Percentiles rank a stretch among this genome's conserved stretches.
These are phyloP conservation scores for Physaria fendleri DNA, from an alignment of 345 rosid species.

Conservation along the genomic window DNA sequence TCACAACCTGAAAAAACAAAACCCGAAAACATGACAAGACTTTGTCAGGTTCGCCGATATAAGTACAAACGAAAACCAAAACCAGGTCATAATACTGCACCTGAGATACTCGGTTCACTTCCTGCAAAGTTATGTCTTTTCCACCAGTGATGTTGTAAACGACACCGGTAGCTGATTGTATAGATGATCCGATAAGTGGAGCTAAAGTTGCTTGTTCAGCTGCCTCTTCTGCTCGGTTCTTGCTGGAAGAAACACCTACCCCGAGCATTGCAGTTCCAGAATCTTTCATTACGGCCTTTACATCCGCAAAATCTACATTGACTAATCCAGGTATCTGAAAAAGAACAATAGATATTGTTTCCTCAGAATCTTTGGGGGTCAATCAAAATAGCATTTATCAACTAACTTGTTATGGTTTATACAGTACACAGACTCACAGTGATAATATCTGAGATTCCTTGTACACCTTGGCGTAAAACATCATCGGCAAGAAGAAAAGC, in stretches of 20 bases:
- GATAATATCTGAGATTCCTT: slow-evolving; percentile 96
- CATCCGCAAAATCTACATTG: slow-evolving; percentile 98
- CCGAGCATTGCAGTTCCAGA: slow-evolving; percentile 99
- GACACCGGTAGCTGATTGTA: slow-evolving; percentile 94
- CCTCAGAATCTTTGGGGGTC: neutral
- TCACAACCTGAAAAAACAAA: slow-evolving; percentile 65
- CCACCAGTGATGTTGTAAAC: slow-evolving; percentile 98
- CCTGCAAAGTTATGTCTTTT: slow-evolving; percentile 90
- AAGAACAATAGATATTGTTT: neutral
- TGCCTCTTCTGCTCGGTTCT: slow-evolving; percentile 98
- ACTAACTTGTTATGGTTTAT: neutral
- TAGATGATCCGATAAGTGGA: slow-evolving; percentile 96
- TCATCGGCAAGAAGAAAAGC: slow-evolving; percentile 99
- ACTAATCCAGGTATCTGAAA: slow-evolving; percentile 93
- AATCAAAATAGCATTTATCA: neutral
- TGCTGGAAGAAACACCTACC: slow-evolving; percentile 96
- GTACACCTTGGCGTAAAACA: slow-evolving; percentile 98
- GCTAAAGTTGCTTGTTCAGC: slow-evolving; percentile 98
- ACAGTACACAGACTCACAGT: slow-evolving; percentile 47
- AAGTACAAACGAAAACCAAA: no score
- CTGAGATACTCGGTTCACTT: slow-evolving; percentile 96
- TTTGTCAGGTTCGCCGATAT: no score
- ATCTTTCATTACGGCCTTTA: slow-evolving; percentile 91
- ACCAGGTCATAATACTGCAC: slow-evolving; percentile 34
- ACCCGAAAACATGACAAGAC: neutral